phyloP scores from a whole-genome alignment of 2,329 filamentous ascomycete species.

The Colletotrichum lupini region DNA sequence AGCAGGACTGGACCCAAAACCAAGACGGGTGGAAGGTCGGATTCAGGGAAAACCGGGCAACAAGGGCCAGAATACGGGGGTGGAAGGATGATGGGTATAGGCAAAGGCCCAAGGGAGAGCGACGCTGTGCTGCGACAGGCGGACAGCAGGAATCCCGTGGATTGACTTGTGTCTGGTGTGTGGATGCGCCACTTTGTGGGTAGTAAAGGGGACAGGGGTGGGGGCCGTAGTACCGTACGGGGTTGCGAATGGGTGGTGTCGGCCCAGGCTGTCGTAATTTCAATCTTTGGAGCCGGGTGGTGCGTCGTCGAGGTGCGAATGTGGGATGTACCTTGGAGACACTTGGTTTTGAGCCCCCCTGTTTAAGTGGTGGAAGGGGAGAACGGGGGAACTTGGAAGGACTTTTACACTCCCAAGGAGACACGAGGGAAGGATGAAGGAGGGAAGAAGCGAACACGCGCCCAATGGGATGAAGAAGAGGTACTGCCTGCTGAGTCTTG shows the following conservation, averaged over 20 bases:
- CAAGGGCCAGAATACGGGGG: conserved; percentile 25
- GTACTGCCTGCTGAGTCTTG: conserved; percentile 10
- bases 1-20: background rate
- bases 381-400: conserved; percentile 13
- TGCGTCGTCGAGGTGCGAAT: background rate
- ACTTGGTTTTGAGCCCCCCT: background rate
- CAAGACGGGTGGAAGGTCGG: conserved; percentile 11
- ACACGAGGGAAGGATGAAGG: background rate
- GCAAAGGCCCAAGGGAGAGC: background rate
- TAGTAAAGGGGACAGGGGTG: conserved; percentile 25
- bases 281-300: background rate
- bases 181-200: conserved; percentile 14
- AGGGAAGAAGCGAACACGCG: background rate
- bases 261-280: conserved; percentile 29
- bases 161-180: background rate
- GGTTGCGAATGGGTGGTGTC: conserved; percentile 14
- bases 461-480: conserved; percentile 6
- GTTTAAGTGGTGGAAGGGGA: background rate
- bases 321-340: background rate
- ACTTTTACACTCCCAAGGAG: background rate
- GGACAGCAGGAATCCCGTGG: conserved; percentile 4
- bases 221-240: background rate
- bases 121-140: background rate
- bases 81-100: background rate
- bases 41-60: conserved; percentile 31